phyloP scores from a whole-genome alignment of 306 rosid species.

The Gastrolobium bilobum region DNA sequence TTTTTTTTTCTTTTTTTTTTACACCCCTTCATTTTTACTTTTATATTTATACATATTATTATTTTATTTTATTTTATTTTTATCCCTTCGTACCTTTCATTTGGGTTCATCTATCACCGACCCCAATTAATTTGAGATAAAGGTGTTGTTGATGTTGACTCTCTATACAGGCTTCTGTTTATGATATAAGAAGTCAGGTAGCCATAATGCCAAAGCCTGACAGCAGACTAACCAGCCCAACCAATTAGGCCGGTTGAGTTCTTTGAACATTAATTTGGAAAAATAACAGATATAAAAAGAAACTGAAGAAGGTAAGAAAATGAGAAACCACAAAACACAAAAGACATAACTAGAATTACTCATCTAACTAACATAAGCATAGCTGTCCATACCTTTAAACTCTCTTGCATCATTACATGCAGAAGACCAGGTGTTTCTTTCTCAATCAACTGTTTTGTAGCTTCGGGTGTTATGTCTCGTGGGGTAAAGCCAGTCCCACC shows the following conservation, averaged over 20 bases:
- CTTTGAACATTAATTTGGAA: slow-evolving; percentile 31
- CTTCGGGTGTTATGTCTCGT: slow-evolving; percentile 94
- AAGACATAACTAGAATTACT: slow-evolving; percentile 13
- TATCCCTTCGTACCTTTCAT: too few species aligned
- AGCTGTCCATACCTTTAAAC: slow-evolving; percentile 73
- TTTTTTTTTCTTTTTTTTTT: too few species aligned
- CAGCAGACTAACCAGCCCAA: slow-evolving; percentile 19
- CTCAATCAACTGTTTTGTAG: slow-evolving; percentile 85
- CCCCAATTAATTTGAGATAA: too few species aligned
- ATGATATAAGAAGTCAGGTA: background rate
- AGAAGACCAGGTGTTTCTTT: slow-evolving; percentile 94
- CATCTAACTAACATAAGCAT: slow-evolving; percentile 25
- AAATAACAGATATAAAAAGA: slow-evolving; percentile 3
- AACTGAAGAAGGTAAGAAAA: slow-evolving; percentile 2
- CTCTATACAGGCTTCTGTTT: slow-evolving; percentile 29
- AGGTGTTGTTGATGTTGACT: too few species aligned
- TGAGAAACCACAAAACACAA: slow-evolving; percentile 30
- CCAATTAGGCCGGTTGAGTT: slow-evolving; percentile 21
- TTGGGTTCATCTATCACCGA: too few species aligned
- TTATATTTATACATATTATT: too few species aligned
- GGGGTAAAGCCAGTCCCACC: slow-evolving; percentile 94
- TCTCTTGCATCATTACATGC: slow-evolving; percentile 90
- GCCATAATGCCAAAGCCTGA: slow-evolving; percentile 10
- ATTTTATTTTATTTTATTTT: too few species aligned
- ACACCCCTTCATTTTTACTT: too few species aligned